Evolutionary conservation across 2,329 filamentous ascomycete genomes (phyloP).

Genomic region (Phialemonium atrogriseum): DNA sequence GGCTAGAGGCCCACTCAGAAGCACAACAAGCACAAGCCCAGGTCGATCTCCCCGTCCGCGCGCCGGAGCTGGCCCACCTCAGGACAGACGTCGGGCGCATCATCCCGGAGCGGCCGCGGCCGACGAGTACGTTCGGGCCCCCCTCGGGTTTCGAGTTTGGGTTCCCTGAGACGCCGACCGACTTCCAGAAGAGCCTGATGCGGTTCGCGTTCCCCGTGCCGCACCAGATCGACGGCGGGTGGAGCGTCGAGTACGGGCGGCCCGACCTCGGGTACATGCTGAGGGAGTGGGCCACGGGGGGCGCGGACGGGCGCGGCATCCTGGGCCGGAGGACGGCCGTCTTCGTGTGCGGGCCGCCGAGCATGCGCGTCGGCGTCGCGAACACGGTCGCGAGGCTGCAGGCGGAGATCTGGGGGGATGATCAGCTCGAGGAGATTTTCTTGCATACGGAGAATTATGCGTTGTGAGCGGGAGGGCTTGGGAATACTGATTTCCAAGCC

Average conservation of each 20-base stretch:
- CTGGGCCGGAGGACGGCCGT: constrained; percentile 79
- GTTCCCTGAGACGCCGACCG: constrained; percentile 74
- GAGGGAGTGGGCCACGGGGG: constrained; percentile 69
- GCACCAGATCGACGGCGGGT: constrained; percentile 65
- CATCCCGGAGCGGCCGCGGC: constrained; percentile 25
- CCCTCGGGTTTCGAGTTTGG: constrained; percentile 67
- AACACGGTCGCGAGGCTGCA: constrained; percentile 77
- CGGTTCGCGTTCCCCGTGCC: constrained; percentile 76
- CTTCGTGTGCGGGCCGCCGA: constrained; percentile 83
- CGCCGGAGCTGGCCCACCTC: constrained; percentile 50
- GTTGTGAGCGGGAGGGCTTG: constrained; percentile 51
- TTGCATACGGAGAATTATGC: constrained; percentile 95
- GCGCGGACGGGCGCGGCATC: constrained; percentile 54
- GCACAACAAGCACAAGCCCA: constrained; percentile 7
- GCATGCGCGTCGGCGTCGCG: constrained; percentile 83
- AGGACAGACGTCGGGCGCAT: constrained; percentile 33
- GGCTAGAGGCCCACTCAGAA: constrained; percentile 9
- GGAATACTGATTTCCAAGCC: too few relatives aligned
- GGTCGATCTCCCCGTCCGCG: constrained; percentile 15
- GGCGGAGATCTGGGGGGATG: constrained; percentile 71
- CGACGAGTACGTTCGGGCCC: constrained; percentile 49
- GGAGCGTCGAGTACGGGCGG: constrained; percentile 87
- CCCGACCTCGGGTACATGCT: constrained; percentile 85
- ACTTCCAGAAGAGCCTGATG: constrained; percentile 84
- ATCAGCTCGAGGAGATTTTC: constrained; percentile 79